phyloP scores from a whole-genome alignment of 108 stramenopile genomes.

The Pseudonitzschia delicatissima region DNA sequence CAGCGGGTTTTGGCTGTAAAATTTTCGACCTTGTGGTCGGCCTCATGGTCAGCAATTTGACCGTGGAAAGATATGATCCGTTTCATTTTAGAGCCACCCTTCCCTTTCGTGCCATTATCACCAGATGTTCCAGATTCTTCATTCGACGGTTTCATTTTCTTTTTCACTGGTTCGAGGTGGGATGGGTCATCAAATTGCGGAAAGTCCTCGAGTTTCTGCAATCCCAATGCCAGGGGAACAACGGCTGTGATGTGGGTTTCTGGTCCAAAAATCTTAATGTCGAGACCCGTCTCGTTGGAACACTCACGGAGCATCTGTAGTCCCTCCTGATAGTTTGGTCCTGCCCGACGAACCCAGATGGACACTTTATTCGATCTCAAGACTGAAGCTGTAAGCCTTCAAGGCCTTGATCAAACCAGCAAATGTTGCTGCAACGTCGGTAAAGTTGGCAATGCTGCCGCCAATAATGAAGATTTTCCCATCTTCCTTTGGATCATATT shows the following conservation, averaged over 20 bases:
- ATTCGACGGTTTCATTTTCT: not conserved
- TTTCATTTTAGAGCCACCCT: conserved; percentile 4
- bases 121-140: not conserved
- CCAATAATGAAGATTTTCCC: conserved; percentile 89
- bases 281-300: conserved; percentile 57
- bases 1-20: conserved; percentile 67
- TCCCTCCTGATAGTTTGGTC: conserved; percentile 92
- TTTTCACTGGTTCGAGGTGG: conserved; percentile 11
- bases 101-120: not conserved
- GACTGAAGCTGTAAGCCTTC: conserved; percentile 59
- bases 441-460: conserved; percentile 93
- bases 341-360: conserved; percentile 89
- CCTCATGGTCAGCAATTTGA: conserved; percentile 47
- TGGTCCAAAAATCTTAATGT: conserved; percentile 87
- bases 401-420: conserved; percentile 88
- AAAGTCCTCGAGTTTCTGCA: conserved; percentile 42
- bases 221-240: conserved; percentile 81
- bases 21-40: conserved; percentile 56
- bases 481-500: not conserved
- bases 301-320: conserved; percentile 75
- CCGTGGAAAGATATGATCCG: conserved; percentile 18
- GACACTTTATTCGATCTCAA: conserved; percentile 55
- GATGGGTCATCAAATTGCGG: conserved; percentile 73
- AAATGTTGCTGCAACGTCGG: conserved; percentile 93
- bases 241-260: conserved; percentile 86